phyloP scores from a whole-genome alignment of 202 grass and related monocot genomes.

The Schoenoplectus tabernaemontani region DNA sequence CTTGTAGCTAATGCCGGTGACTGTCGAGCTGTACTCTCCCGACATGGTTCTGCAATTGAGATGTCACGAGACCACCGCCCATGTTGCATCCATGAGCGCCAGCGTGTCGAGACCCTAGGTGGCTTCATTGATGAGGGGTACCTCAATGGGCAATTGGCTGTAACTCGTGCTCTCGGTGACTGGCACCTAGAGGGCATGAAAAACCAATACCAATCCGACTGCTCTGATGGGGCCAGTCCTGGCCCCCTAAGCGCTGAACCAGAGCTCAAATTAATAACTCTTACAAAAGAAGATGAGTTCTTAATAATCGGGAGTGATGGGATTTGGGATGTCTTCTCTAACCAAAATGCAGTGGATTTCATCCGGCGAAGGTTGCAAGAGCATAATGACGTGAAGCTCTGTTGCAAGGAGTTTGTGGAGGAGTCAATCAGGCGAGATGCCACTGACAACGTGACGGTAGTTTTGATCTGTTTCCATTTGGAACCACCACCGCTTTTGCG shows the following conservation, averaged over 20 bases:
- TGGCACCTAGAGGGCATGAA: slow-evolving; percentile 93
- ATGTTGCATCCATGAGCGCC: slow-evolving; percentile 50
- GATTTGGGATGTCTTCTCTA: slow-evolving; percentile 90
- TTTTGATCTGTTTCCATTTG: slow-evolving; percentile 71
- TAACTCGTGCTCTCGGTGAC: slow-evolving; percentile 73
- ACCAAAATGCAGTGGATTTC: slow-evolving; percentile 81
- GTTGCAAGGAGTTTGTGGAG: slow-evolving; percentile 67
- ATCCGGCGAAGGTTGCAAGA: slow-evolving; percentile 46
- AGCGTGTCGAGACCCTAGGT: slow-evolving; percentile 58
- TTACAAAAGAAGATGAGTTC: slow-evolving; percentile 82
- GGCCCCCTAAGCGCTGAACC: slow-evolving; percentile 66
- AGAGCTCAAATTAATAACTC: slow-evolving; percentile 62
- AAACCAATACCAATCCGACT: slow-evolving; percentile 8
- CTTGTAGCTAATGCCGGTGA: slow-evolving; percentile 91
- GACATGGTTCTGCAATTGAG: slow-evolving; percentile 45
- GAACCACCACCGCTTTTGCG: slow-evolving; percentile 45
- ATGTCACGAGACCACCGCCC: slow-evolving; percentile 86
- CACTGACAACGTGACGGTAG: slow-evolving; percentile 60
- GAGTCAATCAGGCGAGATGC: slow-evolving; percentile 55
- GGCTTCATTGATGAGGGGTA: slow-evolving; percentile 72
- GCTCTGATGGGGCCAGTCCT: background rate
- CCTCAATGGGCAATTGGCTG: slow-evolving; percentile 55
- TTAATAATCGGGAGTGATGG: slow-evolving; percentile 83
- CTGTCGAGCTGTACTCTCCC: slow-evolving; percentile 79
- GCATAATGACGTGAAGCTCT: slow-evolving; percentile 62